Percentiles rank a stretch among this genome's conserved stretches.
Conservation (phyloP, 78 protist species). For the Neovahlkampfia damariscottae region DNA sequence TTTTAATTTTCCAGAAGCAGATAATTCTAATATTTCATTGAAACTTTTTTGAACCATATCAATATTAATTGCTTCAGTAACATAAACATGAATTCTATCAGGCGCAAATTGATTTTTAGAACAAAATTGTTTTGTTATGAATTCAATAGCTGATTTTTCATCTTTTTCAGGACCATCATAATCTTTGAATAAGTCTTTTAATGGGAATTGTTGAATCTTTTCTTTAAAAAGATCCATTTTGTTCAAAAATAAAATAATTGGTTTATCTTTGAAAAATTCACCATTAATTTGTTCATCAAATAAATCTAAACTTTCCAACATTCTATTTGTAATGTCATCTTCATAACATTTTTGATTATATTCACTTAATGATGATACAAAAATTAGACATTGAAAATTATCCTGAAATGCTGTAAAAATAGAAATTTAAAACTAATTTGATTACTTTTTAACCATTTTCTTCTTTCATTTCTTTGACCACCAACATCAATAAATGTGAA, state of each 20-base stretch:
- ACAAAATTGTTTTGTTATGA: too few relatives aligned
- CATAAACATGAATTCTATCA: too few relatives aligned
- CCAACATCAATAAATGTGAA: conserved; percentile 87
- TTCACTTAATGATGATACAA: conserved; percentile 52
- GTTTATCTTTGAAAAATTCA: conserved; percentile 41
- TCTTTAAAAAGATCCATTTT: conserved; percentile 61
- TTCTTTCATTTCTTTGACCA: conserved; percentile 85
- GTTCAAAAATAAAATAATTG: conserved; percentile 55
- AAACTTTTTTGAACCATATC: too few relatives aligned
- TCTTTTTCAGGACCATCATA: conserved; percentile 57
- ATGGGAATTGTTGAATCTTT: conserved; percentile 34
- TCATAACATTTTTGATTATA: conserved; percentile 55
- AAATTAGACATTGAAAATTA: conserved; percentile 49
- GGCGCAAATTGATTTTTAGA: too few relatives aligned
- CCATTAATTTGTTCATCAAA: conserved; percentile 51
- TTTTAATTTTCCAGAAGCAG: too few relatives aligned
- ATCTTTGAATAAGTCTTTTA: conserved; percentile 37
- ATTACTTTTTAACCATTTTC: conserved; percentile 91
- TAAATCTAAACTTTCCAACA: conserved; percentile 47
- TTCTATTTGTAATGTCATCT: conserved; percentile 50
- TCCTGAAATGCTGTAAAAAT: conserved; percentile 1
- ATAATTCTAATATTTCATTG: too few relatives aligned
- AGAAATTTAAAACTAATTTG: conserved; percentile 13
- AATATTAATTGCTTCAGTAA: too few relatives aligned
- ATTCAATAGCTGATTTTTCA: too few relatives aligned